These are phyloP conservation scores for Coemansia sp. DNA, from an alignment of 192 early-diverging fungal genomes.

Conservation along the genomic window DNA sequence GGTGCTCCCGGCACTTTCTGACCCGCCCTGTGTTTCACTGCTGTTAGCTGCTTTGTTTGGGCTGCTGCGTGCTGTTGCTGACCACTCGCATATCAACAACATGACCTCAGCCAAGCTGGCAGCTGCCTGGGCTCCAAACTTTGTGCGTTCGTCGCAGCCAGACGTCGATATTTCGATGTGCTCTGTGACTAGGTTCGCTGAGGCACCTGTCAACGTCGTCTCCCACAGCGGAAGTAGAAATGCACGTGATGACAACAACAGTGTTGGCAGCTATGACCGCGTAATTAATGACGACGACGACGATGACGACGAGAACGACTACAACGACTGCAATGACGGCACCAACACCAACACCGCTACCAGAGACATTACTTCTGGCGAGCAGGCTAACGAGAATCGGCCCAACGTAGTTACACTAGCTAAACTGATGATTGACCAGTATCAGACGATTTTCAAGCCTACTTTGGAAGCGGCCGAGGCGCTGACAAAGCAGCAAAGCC, in stretches of 20 bases:
- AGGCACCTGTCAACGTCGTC: not conserved
- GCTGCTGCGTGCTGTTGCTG: slow-evolving; percentile 70
- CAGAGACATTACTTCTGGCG: slow-evolving; percentile 24
- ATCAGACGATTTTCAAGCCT: slow-evolving; percentile 48
- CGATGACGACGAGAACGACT: slow-evolving; percentile 8
- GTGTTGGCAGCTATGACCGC: not conserved
- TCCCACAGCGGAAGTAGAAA: not conserved
- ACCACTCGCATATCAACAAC: slow-evolving; percentile 66
- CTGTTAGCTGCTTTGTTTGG: slow-evolving; percentile 66
- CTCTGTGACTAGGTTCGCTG: slow-evolving; percentile 45
- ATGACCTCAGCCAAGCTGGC: slow-evolving; percentile 86
- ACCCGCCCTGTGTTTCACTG: slow-evolving; percentile 56
- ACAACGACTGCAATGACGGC: slow-evolving; percentile 5
- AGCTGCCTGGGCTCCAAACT: slow-evolving; percentile 85
- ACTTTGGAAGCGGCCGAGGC: slow-evolving; percentile 52
- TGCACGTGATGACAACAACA: not conserved
- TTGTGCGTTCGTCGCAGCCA: slow-evolving; percentile 62
- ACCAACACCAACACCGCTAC: slow-evolving; percentile 28
- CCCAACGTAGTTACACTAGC: slow-evolving; percentile 49
- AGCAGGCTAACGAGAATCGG: slow-evolving; percentile 31
- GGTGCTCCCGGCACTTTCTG: slow-evolving; percentile 48
- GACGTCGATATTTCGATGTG: slow-evolving; percentile 56
- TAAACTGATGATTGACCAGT: slow-evolving; percentile 53
- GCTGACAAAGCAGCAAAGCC: slow-evolving; percentile 28
- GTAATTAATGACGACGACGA: slow-evolving; percentile 7